Evolutionary conservation across 2,329 filamentous ascomycete species (phyloP).

Genomic region (Fusarium brachygibbosum): DNA sequence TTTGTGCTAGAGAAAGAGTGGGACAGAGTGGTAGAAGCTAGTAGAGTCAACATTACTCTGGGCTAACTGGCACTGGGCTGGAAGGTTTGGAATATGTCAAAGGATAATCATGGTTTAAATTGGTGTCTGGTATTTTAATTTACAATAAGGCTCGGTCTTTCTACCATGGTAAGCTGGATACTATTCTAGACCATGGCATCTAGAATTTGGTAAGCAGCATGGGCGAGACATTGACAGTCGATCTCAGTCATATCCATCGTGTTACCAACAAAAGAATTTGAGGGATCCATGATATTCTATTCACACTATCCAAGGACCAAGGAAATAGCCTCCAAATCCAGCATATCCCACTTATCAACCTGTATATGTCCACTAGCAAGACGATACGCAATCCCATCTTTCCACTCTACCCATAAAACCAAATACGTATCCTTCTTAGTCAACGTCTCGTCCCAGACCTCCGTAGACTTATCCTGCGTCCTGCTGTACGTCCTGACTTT

Average conservation of each 20-base stretch:
- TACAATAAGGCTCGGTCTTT: too few relatives aligned
- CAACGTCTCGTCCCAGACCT: not conserved
- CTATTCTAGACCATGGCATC: too few relatives aligned
- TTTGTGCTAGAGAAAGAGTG: not conserved
- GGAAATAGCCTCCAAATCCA: not conserved
- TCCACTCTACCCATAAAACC: constrained; percentile 26
- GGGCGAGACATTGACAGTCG: too few relatives aligned
- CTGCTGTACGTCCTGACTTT: not conserved
- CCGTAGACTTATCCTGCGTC: not conserved
- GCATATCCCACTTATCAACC: not conserved
- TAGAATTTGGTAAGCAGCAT: too few relatives aligned
- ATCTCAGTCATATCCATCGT: too few relatives aligned
- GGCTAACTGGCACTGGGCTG: too few relatives aligned
- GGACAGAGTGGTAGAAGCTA: not conserved
- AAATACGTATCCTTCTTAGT: not conserved
- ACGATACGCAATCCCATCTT: constrained; percentile 6
- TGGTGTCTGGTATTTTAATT: too few relatives aligned
- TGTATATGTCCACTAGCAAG: constrained; percentile 8
- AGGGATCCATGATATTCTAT: too few relatives aligned
- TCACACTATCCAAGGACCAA: not conserved
- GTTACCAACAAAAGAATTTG: too few relatives aligned
- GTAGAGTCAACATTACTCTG: not conserved
- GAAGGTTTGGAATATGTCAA: too few relatives aligned
- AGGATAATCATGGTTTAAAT: too few relatives aligned
- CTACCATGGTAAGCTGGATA: not conserved